Conservation (phyloP, 129 eudicot species). For the Tagetes erecta region DNA sequence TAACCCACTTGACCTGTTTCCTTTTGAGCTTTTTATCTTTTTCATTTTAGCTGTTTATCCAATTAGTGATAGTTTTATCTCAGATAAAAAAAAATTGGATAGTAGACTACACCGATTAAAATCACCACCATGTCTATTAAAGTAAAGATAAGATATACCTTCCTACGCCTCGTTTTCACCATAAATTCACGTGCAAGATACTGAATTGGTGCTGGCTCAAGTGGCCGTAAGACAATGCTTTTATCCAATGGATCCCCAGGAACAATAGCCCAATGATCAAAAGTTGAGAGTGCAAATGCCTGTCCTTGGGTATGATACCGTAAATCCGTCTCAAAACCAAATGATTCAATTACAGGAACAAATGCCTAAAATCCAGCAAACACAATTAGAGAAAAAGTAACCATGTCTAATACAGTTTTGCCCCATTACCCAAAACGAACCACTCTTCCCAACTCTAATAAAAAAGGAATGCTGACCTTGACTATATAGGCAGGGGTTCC, state of each 20-base stretch:
- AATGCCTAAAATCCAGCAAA: slow-evolving; percentile 61
- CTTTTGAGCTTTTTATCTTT: background rate
- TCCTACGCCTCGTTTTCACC: slow-evolving; percentile 98
- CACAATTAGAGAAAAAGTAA: background rate
- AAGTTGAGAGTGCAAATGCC: slow-evolving; percentile 79
- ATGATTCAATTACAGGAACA: slow-evolving; percentile 92
- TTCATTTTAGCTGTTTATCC: background rate
- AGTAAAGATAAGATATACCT: slow-evolving; percentile 47
- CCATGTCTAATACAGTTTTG: background rate
- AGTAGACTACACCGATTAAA: background rate
- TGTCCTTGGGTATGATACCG: slow-evolving; percentile 98
- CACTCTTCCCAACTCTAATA: background rate
- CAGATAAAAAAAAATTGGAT: too few species aligned
- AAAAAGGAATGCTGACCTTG: slow-evolving; percentile 56
- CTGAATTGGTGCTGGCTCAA: slow-evolving; percentile 96
- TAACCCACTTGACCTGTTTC: background rate
- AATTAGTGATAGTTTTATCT: background rate
- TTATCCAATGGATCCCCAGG: slow-evolving; percentile 98
- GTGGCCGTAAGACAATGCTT: slow-evolving; percentile 82
- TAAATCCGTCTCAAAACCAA: slow-evolving; percentile 95
- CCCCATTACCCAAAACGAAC: background rate
- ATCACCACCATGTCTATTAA: background rate
- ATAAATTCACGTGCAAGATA: slow-evolving; percentile 96
- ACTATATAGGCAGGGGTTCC: slow-evolving; percentile 98
- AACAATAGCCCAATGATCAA: slow-evolving; percentile 97